Evolutionary conservation across 2,329 filamentous ascomycete species (phyloP).

Genomic region (Onygena corvina): DNA sequence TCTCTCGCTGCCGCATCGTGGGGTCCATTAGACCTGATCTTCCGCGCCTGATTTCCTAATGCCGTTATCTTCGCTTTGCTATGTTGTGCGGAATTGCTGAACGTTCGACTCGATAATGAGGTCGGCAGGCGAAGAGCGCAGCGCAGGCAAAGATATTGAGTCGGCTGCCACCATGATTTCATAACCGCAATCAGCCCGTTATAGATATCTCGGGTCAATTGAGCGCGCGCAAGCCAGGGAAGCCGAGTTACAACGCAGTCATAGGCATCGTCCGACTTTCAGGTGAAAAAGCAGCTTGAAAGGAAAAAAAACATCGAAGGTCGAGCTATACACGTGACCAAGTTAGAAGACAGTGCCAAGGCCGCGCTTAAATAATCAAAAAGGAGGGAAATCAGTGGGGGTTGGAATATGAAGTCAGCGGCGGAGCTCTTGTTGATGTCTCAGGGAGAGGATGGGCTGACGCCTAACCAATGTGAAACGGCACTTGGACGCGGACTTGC

Average conservation of each 20-base stretch:
- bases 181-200: neutral
- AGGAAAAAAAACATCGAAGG: neutral
- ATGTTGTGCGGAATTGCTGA: neutral
- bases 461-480: too few relatives aligned
- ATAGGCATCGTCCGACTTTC: neutral
- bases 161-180: conserved; percentile 5
- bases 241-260: neutral
- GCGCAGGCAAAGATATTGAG: conserved; percentile 1
- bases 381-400: conserved; percentile 1
- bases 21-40: neutral
- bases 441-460: too few relatives aligned
- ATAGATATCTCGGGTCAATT: neutral
- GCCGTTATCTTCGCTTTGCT: neutral
- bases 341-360: too few relatives aligned
- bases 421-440: neutral
- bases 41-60: neutral
- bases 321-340: conserved; percentile 1
- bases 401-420: neutral
- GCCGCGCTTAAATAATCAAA: neutral
- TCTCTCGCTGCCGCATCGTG: neutral
- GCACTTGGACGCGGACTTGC: too few relatives aligned
- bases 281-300: neutral
- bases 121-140: conserved; percentile 3
- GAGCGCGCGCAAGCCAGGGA: neutral
- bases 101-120: neutral